Evolutionary conservation across 75 land plant species (phyloP), one percentile per base, ranked within the genome.

Genomic region (Sequoiadendron giganteum): DNA sequence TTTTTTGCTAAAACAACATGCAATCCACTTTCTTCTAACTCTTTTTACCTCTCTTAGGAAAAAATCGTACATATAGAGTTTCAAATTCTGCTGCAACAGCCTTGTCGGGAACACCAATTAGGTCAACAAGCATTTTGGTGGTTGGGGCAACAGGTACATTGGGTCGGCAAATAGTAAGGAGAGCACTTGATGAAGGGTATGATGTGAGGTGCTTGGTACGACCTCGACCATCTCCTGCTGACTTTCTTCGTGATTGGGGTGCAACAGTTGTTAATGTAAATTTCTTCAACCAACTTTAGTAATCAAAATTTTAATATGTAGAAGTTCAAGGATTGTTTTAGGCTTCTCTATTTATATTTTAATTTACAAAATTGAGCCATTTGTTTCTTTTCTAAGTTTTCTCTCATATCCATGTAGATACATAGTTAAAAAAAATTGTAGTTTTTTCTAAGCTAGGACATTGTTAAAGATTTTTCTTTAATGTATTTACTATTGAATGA

Each of bases 211-310:
- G 99, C 89, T 95, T 98, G 75, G 99, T 98, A 2, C 92, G 99
- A 52, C 96, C 99, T n/a, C 91, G 99, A 34, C 99, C 99, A 14
- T 89, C 97, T 77, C 99, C 99, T 87, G 99, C 99, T 83, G 99
- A 98, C 83, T 98, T 98, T 85, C 94, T 98, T 16, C 99, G 99
- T 54, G 99, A 98, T 86, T 98, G 99, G 99, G 99, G 99, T 81
- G 99, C 99, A 47, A 95, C 93, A 13, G 96, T 98, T 86, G 99
- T 98, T 85, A 98, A 98, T 93, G 99, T 97, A 92, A 78, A 90
- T 84, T 47, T 75, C 54, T 55, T 45, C 56, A 30, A n/a, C 45
- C 49, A 25, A 25, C 38, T 82, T 19, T 32, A 36, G 10, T 70
- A 40, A 3, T 32, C 8, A 88, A 39, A 88, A 39, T 13, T 52